Evolutionary conservation across 106 monocot genomes (phyloP).

Genomic region (Agapanthus africanus): DNA sequence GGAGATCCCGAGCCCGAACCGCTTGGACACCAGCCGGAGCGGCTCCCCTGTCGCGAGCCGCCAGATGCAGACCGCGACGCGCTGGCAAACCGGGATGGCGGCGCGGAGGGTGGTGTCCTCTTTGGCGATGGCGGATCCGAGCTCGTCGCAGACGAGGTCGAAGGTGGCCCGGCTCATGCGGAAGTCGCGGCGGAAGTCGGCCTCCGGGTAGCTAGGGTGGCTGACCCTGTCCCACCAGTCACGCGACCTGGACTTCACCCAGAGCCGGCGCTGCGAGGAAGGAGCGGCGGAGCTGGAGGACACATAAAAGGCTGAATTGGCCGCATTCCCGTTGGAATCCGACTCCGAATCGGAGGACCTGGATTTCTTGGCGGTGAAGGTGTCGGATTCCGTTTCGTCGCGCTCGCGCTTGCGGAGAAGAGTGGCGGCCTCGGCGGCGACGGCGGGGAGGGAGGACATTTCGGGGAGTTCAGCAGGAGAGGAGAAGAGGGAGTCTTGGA

Average conservation of each 20-base stretch:
- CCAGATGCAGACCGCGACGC: slow-evolving; percentile 64
- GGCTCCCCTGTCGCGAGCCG: slow-evolving; percentile 71
- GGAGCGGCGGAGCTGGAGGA: background rate
- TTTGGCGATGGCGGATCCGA: slow-evolving; percentile 48
- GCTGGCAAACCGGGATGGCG: slow-evolving; percentile 61
- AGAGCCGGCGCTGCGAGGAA: slow-evolving; percentile 19
- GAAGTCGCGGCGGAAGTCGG: slow-evolving; percentile 32
- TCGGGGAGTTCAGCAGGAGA: slow-evolving; percentile 7
- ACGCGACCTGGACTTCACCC: slow-evolving; percentile 34
- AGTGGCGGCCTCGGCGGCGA: background rate
- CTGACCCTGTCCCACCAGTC: slow-evolving; percentile 44
- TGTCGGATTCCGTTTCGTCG: background rate
- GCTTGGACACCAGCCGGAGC: slow-evolving; percentile 56
- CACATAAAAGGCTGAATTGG: background rate
- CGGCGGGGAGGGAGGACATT: slow-evolving; percentile 1
- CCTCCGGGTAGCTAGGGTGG: slow-evolving; percentile 23
- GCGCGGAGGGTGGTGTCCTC: slow-evolving; percentile 70
- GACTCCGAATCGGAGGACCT: slow-evolving; percentile 11
- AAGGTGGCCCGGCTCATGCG: slow-evolving; percentile 31
- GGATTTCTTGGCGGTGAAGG: background rate
- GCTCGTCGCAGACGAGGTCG: slow-evolving; percentile 29
- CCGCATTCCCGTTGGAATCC: background rate
- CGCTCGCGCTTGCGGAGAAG: background rate
- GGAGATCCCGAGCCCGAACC: slow-evolving; percentile 90
- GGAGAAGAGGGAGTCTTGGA: slow-evolving; percentile 14